Evolutionary conservation across 163 green algal genomes (phyloP).

Genomic region (Scenedesmus sp.): DNA sequence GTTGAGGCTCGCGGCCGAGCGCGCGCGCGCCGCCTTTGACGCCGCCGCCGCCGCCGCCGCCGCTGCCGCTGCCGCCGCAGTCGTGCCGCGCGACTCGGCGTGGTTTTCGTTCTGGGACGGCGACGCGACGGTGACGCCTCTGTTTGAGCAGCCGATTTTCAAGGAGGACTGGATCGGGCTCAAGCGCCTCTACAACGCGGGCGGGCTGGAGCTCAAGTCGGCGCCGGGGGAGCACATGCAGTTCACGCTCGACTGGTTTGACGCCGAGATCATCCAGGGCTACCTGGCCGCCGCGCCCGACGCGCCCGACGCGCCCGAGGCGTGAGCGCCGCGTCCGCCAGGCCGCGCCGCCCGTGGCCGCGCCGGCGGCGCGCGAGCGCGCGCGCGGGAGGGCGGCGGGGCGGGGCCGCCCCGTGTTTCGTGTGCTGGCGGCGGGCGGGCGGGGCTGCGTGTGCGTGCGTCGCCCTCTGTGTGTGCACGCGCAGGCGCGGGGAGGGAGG

Average conservation of each 20-base stretch:
- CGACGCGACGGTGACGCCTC: slow-evolving; percentile 45
- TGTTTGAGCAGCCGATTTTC: slow-evolving; percentile 76
- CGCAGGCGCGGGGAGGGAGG: too few relatives aligned
- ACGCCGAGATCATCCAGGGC: slow-evolving; percentile 55
- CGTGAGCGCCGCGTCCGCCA: too few relatives aligned
- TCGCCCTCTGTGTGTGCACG: too few relatives aligned
- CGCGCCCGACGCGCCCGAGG: too few relatives aligned
- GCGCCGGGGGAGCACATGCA: slow-evolving; percentile 53
- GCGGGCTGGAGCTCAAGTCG: slow-evolving; percentile 49
- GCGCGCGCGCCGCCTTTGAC: too few relatives aligned
- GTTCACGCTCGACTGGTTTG: slow-evolving; percentile 84
- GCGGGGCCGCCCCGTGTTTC: too few relatives aligned
- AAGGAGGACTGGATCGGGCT: slow-evolving; percentile 80
- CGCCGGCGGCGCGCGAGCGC: too few relatives aligned
- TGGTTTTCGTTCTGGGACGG: slow-evolving; percentile 83
- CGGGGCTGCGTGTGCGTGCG: too few relatives aligned
- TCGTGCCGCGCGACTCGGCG: slow-evolving; percentile 82
- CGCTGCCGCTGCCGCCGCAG: slow-evolving; percentile 43
- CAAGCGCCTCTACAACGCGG: slow-evolving; percentile 65
- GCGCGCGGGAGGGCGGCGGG: too few relatives aligned
- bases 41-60: neutral
- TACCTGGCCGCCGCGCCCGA: slow-evolving; percentile 52
- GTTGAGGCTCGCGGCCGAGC: too few relatives aligned
- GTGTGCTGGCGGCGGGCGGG: too few relatives aligned
- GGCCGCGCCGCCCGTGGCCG: too few relatives aligned